Percentiles rank a stretch among this genome's conserved stretches.
Conservation (phyloP, 2,329 filamentous ascomycete species). For the Ophiostoma fasciatum region DNA sequence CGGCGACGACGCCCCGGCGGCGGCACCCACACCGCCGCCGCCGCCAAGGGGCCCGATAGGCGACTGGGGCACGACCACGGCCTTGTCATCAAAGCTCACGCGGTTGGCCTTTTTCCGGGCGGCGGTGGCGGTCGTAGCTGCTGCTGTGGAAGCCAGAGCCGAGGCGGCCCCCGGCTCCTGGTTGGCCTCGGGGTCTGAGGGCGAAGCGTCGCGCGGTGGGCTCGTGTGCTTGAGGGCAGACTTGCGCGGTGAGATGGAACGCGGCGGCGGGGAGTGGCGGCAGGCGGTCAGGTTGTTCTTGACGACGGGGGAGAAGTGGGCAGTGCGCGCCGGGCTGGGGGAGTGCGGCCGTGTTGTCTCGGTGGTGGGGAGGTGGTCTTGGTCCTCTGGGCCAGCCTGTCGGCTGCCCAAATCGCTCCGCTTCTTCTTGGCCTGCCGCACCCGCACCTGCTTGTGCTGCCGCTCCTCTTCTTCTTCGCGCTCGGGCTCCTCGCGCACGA, state of each 20-base stretch:
- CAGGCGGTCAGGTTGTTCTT: conserved; percentile 36
- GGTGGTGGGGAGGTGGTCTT: too few relatives aligned
- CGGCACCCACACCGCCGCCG: too few relatives aligned
- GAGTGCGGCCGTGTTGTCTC: conserved; percentile 29
- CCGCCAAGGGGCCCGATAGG: too few relatives aligned
- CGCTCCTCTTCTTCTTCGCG: conserved; percentile 13
- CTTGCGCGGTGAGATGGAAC: conserved; percentile 63
- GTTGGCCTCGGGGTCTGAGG: conserved; percentile 30
- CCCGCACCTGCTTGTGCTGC: conserved; percentile 5
- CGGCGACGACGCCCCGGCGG: too few relatives aligned
- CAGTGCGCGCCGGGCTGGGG: conserved; percentile 49
- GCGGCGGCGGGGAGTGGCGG: conserved; percentile 50
- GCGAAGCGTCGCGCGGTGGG: conserved; percentile 36
- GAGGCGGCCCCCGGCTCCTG: background rate
- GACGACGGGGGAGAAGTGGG: conserved; percentile 46
- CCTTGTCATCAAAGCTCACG: conserved; percentile 64
- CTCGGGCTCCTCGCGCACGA: conserved; percentile 26
- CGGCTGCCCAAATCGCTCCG: too few relatives aligned
- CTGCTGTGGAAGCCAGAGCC: too few relatives aligned
- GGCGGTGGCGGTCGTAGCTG: too few relatives aligned
- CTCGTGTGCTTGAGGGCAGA: conserved; percentile 57
- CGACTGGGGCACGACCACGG: conserved; percentile 19
- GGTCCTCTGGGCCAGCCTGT: too few relatives aligned
- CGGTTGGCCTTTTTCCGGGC: conserved; percentile 49
- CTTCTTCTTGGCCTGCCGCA: too few relatives aligned